Conservation (phyloP, 108 stramenopile genomes). For the Parietichytrium sp. region DNA sequence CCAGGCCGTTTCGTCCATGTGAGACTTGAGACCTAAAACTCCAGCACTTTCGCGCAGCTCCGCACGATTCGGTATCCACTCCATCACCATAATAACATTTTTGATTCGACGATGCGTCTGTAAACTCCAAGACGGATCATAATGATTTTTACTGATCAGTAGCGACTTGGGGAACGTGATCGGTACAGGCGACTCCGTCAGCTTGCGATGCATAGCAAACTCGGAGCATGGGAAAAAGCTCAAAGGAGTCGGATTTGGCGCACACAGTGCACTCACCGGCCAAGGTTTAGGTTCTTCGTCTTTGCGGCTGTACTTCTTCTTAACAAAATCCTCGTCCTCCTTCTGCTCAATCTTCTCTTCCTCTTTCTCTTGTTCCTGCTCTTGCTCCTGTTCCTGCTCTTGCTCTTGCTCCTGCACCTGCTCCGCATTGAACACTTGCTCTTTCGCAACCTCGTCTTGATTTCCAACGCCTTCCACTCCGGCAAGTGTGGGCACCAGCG, state of each 20-base stretch:
- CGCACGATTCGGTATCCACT: conserved; percentile 34
- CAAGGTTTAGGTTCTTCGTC: conserved; percentile 3
- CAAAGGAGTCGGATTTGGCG: not conserved
- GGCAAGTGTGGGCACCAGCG: conserved; percentile 10
- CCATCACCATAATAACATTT: conserved; percentile 62
- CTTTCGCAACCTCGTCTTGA: conserved; percentile 23
- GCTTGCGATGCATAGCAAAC: not conserved
- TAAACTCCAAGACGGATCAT: conserved; percentile 55
- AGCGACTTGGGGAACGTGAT: conserved; percentile 55
- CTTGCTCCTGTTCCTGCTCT: conserved; percentile 24
- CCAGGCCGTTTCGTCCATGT: not conserved
- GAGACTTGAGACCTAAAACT: not conserved
- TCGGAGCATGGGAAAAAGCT: not conserved
- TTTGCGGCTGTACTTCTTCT: conserved; percentile 26
- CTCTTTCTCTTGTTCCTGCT: conserved; percentile 38
- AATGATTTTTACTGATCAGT: conserved; percentile 57
- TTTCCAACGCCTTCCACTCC: conserved; percentile 27
- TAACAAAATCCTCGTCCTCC: conserved; percentile 32
- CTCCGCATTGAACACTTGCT: conserved; percentile 13
- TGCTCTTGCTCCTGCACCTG: conserved; percentile 39
- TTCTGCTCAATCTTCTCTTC: conserved; percentile 25
- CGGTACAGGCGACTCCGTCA: conserved; percentile 41
- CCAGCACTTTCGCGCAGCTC: not conserved
- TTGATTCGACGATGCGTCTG: conserved; percentile 60
- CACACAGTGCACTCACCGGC: not conserved